Conservation (phyloP, 805 yeast genomes). For the Metschnikowia lunata region DNA sequence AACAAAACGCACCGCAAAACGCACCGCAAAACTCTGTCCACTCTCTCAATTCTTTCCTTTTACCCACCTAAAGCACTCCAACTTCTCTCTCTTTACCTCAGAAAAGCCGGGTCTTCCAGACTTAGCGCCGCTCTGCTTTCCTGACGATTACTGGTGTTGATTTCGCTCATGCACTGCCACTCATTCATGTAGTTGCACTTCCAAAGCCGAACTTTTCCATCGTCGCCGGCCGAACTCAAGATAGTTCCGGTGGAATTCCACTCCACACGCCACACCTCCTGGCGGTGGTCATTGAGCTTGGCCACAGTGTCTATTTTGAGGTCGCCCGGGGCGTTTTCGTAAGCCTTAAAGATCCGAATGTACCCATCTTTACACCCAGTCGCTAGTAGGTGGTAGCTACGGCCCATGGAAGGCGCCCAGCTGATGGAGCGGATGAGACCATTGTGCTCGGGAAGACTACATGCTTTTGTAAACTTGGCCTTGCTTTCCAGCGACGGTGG, state of each 20-base stretch:
- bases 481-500: conserved; percentile 5
- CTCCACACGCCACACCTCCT: conserved; percentile 93
- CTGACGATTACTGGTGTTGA: conserved; percentile 19
- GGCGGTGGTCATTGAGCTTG: conserved; percentile 69
- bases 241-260: conserved; percentile 96
- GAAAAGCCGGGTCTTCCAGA: conserved; percentile 4
- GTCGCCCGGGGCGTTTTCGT: conserved; percentile 35
- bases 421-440: conserved; percentile 84
- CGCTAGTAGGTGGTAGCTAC: conserved; percentile 82
- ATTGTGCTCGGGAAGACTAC: conserved; percentile 74
- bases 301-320: conserved; percentile 57
- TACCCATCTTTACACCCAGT: conserved; percentile 95
- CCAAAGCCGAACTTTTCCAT: conserved; percentile 89
- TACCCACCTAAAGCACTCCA: too few species aligned
- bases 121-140: conserved; percentile 6
- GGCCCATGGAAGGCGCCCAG: conserved; percentile 97
- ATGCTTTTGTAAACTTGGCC: conserved; percentile 48
- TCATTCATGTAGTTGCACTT: conserved; percentile 80
- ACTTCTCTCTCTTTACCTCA: too few species aligned
- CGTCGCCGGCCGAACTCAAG: conserved; percentile 91
- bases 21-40: too few species aligned
- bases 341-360: conserved; percentile 77
- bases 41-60: background rate
- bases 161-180: conserved; percentile 88
- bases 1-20: too few species aligned